Evolutionary conservation across 2,329 filamentous ascomycete genomes (phyloP), one percentile per base, ranked within the genome.

Genomic region (Colletotrichum trifolii): DNA sequence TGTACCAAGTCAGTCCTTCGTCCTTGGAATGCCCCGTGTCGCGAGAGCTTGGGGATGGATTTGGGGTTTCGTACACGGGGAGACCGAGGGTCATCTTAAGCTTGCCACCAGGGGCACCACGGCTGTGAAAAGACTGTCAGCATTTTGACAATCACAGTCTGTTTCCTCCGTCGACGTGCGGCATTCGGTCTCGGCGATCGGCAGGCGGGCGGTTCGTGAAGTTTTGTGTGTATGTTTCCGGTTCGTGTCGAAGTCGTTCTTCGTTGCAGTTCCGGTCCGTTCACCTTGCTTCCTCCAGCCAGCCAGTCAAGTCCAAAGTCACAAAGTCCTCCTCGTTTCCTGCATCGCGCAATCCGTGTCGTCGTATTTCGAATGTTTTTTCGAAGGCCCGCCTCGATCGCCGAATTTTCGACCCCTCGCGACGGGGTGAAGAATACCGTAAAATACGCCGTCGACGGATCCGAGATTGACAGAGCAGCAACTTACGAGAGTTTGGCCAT

Each of bases 1-100:
- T 73, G 64, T 39, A 48, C 34, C n/a, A 53, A 40, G 63, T 66
- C 63, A 57, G 63, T 50, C 47, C 38, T 7, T n/a, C 43, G 34
- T 55, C 17, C 60, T 45, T 47, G 40, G 39, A 33, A 49, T 33
- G 63, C 60, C 56, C 49, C 50, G 40, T 60, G 60, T 53, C 57
- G 9, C 36, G 17, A n/a, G 33, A 42, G 17, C 35, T 33, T 17
- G 6, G 48, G 66, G 47, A 13, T 17, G 52, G 39, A 42, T 55
- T 60, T 48, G 61, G 57, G 47, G 58, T 43, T 60, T 92, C 94
- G 83, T 97, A 97, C 94, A 97, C 94, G 85, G 96, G 96, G 79
- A 99, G 94, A 97, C 93, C 96, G 85, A 99, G 93, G 83, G 96
- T 97, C 96, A 99, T 99, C 92, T 97, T 98, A 79, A 98, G 92